Conservation (phyloP, 257 asterid genomes). For the Coffea canephora region DNA sequence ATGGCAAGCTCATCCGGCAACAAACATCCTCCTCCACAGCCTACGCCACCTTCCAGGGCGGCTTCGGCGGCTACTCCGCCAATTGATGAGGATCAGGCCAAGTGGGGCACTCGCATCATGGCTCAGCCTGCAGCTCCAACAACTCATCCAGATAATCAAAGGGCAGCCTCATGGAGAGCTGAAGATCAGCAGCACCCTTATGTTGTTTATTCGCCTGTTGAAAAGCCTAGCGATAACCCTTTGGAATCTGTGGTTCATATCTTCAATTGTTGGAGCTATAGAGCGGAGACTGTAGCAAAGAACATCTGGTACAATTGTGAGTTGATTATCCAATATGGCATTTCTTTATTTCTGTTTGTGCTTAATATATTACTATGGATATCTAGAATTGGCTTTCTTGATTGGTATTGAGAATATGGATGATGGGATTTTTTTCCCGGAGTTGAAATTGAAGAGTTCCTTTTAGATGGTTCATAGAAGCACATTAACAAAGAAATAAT, state of each 20-base stretch:
- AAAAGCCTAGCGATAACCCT: conserved; percentile 16
- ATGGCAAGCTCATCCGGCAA: conserved; percentile 18
- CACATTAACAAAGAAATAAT: no score
- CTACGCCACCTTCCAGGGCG: conserved; percentile 12
- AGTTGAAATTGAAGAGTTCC: no score
- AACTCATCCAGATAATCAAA: background rate
- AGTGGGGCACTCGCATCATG: background rate
- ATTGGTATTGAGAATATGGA: background rate
- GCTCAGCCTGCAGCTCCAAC: background rate
- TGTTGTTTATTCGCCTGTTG: background rate
- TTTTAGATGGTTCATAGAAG: no score
- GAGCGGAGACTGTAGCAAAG: background rate
- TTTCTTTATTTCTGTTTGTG: conserved; percentile 1
- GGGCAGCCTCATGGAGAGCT: background rate
- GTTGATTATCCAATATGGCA: conserved; percentile 44
- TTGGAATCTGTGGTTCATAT: background rate
- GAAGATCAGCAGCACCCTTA: background rate
- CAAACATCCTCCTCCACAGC: conserved; percentile 3
- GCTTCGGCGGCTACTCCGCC: background rate
- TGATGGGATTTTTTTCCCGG: background rate
- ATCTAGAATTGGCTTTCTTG: background rate
- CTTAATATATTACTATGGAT: background rate
- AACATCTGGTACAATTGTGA: background rate
- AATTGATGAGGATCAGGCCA: background rate
- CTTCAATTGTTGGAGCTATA: background rate